A percentile compares a stretch with the other conserved stretches of the same genome.
Evolutionary conservation across 1,284 basidiomycete species (phyloP).

Genomic region (Leccinum solheimii): DNA sequence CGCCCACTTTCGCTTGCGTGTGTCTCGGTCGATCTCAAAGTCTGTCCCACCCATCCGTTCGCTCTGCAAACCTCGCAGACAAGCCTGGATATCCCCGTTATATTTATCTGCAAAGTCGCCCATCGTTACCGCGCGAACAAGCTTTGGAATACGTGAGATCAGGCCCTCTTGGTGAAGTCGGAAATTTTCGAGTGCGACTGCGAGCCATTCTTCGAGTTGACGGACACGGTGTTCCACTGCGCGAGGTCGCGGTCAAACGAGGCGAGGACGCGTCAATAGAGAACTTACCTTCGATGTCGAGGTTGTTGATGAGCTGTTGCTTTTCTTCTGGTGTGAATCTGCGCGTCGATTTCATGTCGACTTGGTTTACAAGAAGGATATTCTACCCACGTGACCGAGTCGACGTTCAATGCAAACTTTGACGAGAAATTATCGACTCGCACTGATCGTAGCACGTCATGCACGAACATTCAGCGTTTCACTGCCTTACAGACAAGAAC

Average conservation of each 20-base stretch:
- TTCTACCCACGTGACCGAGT: slow-evolving; percentile 16
- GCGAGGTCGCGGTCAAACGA: slow-evolving; percentile 2
- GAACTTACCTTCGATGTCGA: slow-evolving; percentile 71
- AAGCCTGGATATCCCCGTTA: slow-evolving; percentile 68
- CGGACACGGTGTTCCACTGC: slow-evolving; percentile 68
- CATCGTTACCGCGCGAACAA: slow-evolving; percentile 69
- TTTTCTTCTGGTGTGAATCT: slow-evolving; percentile 64
- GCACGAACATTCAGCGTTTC: slow-evolving; percentile 11
- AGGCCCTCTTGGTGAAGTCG: slow-evolving; percentile 68
- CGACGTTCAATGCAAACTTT: slow-evolving; percentile 10
- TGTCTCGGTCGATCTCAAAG: slow-evolving; percentile 62
- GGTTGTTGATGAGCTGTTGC: slow-evolving; percentile 67
- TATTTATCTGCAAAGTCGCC: slow-evolving; percentile 76
- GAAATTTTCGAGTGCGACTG: slow-evolving; percentile 69
- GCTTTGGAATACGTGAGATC: slow-evolving; percentile 71
- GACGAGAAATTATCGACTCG: slow-evolving; percentile 9
- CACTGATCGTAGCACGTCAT: slow-evolving; percentile 12
- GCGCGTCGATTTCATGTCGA: slow-evolving; percentile 26
- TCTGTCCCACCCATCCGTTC: slow-evolving; percentile 51
- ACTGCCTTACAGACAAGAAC: background rate
- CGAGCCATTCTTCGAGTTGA: slow-evolving; percentile 70
- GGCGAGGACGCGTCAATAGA: background rate
- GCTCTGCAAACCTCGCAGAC: slow-evolving; percentile 62
- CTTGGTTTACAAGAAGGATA: background rate
- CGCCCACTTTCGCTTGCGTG: slow-evolving; percentile 73